Percentiles rank a stretch among this genome's conserved stretches.
phyloP scores from a whole-genome alignment of 371 early-diverging fungal genomes.

The Batkoa obscura region DNA sequence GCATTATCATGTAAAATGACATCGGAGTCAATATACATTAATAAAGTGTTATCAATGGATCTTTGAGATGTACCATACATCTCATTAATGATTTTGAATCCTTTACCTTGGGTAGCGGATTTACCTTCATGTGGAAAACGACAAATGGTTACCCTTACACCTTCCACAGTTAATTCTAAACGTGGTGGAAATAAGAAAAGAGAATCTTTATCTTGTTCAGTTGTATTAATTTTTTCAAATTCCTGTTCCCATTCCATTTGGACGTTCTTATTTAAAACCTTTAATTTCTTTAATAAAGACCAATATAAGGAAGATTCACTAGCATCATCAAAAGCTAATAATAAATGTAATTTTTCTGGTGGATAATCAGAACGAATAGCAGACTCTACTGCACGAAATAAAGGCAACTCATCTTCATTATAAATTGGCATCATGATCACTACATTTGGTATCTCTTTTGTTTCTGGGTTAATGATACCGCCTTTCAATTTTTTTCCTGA shows the following conservation, averaged over 20 bases:
- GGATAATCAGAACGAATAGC: constrained; percentile 5
- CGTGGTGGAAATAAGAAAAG: constrained; percentile 3
- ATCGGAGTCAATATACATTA: constrained; percentile 5
- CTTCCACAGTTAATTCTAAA: constrained; percentile 2
- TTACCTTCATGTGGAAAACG: constrained; percentile 5
- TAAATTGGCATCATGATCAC: constrained; percentile 7
- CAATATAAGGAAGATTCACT: constrained; percentile 4
- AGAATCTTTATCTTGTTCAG: not conserved
- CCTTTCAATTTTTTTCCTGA: not conserved
- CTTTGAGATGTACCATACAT: not conserved
- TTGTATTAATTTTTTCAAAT: not conserved
- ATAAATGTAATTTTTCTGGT: not conserved
- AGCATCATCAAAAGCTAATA: constrained; percentile 4
- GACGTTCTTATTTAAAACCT: not conserved
- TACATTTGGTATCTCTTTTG: not conserved
- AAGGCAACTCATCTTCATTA: not conserved
- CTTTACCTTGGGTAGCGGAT: constrained; percentile 6
- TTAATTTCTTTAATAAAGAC: not conserved
- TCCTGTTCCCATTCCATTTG: not conserved
- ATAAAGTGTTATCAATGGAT: not conserved
- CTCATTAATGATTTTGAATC: constrained; percentile 2
- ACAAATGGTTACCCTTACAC: constrained; percentile 3
- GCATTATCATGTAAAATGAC: constrained; percentile 6
- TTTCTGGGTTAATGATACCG: not conserved
- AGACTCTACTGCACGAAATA: constrained; percentile 2